Base-by-base conservation (phyloP, 164 flowering plant species). In the Dillenia suffruticosa region DNA sequence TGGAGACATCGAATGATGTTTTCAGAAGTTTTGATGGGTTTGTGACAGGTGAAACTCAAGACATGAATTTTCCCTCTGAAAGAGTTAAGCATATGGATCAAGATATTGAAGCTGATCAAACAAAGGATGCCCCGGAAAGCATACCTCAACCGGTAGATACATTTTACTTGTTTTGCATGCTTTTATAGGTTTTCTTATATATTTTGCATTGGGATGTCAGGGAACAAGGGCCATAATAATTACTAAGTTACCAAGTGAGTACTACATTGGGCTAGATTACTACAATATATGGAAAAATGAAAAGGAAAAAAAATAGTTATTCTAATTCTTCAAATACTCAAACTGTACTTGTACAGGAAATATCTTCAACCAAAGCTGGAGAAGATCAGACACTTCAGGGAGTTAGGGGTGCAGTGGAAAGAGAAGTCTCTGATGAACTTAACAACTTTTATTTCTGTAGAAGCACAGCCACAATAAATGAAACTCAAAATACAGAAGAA, bases 131-230 rank as follows among this genome's bases (percentile, higher is more conserved):
- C 15, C 56, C 56, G 24, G 74, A 49, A 51, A 46, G 58, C 49
- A 74, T 61, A 51, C 56, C 68, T 47, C 49, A 32, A 57, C 51
- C 32, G 40, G 96, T 86, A 76, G 79, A 81, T 57, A 43, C 32
- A 26, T 26, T 26, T 26, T 26, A 26, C 32, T 4, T 26, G 44
- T 54, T 64, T 48, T 17, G 19, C 44, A 24, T 62, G 12, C 22
- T 47, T 62, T 47, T 60, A 6, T 44, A 5, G 32, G 32, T 61
- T n/a, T 61, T 17, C 5, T 32, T 10, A 62, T 46, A 12, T 59
- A 19, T 51, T 60, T 44, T 40, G 9, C 58, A 9, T 26, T 45
- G 16, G 43, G 15, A 19, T 17, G n/a, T 51, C 15, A 4, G 32
- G 32, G 5, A 26, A 26, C 32, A 26, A 26, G 5, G 32, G 32